phyloP scores from a whole-genome alignment of 176 grass and related monocot species.

The Areca catechu region DNA sequence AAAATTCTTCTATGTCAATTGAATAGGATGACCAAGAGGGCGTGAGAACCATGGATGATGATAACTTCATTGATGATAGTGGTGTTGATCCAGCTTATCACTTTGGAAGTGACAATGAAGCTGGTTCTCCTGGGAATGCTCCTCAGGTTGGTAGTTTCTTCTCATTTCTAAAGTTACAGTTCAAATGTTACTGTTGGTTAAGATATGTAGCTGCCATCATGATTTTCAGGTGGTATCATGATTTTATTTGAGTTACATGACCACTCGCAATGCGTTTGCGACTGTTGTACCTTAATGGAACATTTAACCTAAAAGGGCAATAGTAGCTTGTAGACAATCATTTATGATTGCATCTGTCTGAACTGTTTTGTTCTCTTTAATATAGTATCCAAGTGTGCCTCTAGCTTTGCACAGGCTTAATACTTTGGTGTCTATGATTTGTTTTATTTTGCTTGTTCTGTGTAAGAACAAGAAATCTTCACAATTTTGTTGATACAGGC shows the following conservation, averaged over 20 bases:
- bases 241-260: no score
- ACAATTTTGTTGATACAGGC: constrained; percentile 34
- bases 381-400: not conserved
- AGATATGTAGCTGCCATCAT: no score
- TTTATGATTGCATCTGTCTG: not conserved
- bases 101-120: constrained; percentile 77
- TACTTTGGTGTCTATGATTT: not conserved
- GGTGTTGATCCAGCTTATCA: constrained; percentile 82
- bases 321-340: no score
- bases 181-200: no score
- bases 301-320: no score
- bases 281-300: no score
- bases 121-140: constrained; percentile 43
- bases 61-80: constrained; percentile 93
- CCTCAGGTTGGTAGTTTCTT: constrained; percentile 45
- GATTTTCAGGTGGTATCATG: no score
- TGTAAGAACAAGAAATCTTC: no score
- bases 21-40: constrained; percentile 96
- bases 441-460: no score
- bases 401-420: not conserved
- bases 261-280: no score
- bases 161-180: no score
- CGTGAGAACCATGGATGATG: constrained; percentile 72
- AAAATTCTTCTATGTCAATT: not conserved
- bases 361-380: not conserved